Percentiles rank a stretch among this genome's conserved stretches.
These are phyloP conservation scores for Polygonum aviculare DNA, from an alignment of 148 eudicot species.

Conservation along the genomic window DNA sequence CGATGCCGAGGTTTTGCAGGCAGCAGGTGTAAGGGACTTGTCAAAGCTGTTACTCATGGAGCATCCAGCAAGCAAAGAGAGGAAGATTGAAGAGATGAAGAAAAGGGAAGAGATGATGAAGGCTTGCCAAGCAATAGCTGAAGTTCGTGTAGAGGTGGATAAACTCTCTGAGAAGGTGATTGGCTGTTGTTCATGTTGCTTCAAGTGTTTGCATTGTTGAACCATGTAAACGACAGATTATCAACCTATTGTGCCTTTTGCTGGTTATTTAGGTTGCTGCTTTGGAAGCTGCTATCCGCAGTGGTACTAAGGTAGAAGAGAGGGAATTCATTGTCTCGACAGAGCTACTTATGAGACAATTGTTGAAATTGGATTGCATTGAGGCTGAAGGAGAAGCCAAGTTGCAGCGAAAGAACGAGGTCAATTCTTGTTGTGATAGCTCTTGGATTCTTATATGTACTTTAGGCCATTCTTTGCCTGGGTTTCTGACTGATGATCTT, in stretches of 20 bases:
- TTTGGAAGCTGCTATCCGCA: conserved; percentile 39
- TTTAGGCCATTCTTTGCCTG: too few relatives aligned
- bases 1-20: conserved; percentile 42
- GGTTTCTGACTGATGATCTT: background rate
- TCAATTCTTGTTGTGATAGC: background rate
- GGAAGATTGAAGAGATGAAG: conserved; percentile 38
- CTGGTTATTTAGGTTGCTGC: conserved; percentile 40
- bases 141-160: conserved; percentile 62
- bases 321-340: background rate
- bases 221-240: background rate
- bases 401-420: conserved; percentile 7
- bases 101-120: conserved; percentile 31
- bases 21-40: conserved; percentile 68
- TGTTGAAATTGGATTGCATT: conserved; percentile 5
- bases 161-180: conserved; percentile 61
- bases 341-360: conserved; percentile 5
- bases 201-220: background rate
- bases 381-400: conserved; percentile 13
- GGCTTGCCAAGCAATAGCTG: conserved; percentile 55
- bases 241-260: conserved; percentile 9
- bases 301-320: conserved; percentile 45
- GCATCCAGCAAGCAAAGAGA: conserved; percentile 34
- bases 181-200: background rate
- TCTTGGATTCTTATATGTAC: background rate
- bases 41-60: conserved; percentile 74